These are phyloP conservation scores for Starmerella cellae DNA, from an alignment of 805 yeast genomes.

Conservation along the genomic window DNA sequence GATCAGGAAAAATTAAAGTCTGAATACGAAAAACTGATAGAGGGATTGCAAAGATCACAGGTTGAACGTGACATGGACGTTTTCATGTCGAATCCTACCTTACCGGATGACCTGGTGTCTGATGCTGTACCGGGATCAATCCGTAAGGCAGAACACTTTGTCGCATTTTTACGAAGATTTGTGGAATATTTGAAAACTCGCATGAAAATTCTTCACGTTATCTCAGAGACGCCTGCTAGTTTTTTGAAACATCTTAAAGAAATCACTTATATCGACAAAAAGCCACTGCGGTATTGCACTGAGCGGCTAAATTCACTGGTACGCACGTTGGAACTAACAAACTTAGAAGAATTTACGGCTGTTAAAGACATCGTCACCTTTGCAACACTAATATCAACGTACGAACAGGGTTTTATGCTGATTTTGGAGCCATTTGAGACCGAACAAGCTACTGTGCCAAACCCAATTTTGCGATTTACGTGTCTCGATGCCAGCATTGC, in stretches of 20 bases:
- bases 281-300: constrained; percentile 83
- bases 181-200: constrained; percentile 91
- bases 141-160: constrained; percentile 91
- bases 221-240: constrained; percentile 93
- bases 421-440: constrained; percentile 94
- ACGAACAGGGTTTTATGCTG: constrained; percentile 81
- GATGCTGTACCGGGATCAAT: constrained; percentile 98
- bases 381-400: constrained; percentile 90
- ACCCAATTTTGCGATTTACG: constrained; percentile 83
- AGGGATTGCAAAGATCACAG: constrained; percentile 67
- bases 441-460: constrained; percentile 90
- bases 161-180: constrained; percentile 81
- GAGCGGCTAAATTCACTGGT: constrained; percentile 82
- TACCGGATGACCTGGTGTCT: constrained; percentile 69
- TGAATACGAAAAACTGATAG: constrained; percentile 83
- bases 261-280: constrained; percentile 78
- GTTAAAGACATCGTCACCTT: constrained; percentile 91
- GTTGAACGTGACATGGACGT: constrained; percentile 45
- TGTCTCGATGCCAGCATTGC: constrained; percentile 97
- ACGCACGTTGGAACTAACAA: constrained; percentile 72
- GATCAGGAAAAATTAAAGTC: constrained; percentile 76
- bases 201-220: constrained; percentile 94
- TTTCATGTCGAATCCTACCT: constrained; percentile 75
- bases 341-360: constrained; percentile 84
- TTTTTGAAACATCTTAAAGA: constrained; percentile 88